A percentile compares a stretch with the other conserved stretches of the same genome.
These are phyloP conservation scores for Xerocomus nothofagi DNA, from an alignment of 1,284 basidiomycete species.

Conservation along the genomic window DNA sequence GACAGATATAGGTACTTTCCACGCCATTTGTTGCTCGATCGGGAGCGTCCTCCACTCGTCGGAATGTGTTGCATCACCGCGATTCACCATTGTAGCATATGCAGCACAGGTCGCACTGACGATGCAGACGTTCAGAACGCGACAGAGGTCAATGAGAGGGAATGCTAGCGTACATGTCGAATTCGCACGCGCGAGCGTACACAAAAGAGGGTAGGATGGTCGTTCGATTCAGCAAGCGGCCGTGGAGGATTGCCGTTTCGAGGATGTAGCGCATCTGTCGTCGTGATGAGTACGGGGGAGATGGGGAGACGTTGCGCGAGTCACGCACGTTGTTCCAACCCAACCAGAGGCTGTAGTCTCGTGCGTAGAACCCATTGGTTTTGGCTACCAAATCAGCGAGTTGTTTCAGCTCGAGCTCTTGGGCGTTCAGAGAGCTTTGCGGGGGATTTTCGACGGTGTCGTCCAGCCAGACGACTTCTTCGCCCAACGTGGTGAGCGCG, in stretches of 20 bases:
- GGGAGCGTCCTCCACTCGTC: conserved; percentile 44
- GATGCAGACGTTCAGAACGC: background rate
- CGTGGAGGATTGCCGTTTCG: conserved; percentile 41
- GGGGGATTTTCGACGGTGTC: background rate
- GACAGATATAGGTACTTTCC: conserved; percentile 38
- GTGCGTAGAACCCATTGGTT: conserved; percentile 36
- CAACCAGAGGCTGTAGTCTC: conserved; percentile 36
- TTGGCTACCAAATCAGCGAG: conserved; percentile 27
- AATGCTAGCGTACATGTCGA: conserved; percentile 30
- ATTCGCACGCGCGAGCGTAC: conserved; percentile 44
- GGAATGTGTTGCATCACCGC: conserved; percentile 36
- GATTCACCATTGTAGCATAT: conserved; percentile 42
- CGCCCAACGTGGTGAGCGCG: conserved; percentile 8
- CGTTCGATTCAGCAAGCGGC: conserved; percentile 38
- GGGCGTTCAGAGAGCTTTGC: background rate
- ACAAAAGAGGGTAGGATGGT: conserved; percentile 41
- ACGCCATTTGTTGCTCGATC: conserved; percentile 43
- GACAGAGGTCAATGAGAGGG: background rate
- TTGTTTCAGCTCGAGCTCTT: conserved; percentile 14
- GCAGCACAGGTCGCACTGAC: conserved; percentile 35
- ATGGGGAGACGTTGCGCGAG: background rate
- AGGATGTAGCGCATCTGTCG: conserved; percentile 41
- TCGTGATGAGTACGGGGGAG: background rate
- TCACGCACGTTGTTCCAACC: conserved; percentile 37
- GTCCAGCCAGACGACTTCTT: conserved; percentile 22